Evolutionary conservation across 1,284 basidiomycete genomes (phyloP).

Genomic region (Ceratorhiza oryzae-sativae): DNA sequence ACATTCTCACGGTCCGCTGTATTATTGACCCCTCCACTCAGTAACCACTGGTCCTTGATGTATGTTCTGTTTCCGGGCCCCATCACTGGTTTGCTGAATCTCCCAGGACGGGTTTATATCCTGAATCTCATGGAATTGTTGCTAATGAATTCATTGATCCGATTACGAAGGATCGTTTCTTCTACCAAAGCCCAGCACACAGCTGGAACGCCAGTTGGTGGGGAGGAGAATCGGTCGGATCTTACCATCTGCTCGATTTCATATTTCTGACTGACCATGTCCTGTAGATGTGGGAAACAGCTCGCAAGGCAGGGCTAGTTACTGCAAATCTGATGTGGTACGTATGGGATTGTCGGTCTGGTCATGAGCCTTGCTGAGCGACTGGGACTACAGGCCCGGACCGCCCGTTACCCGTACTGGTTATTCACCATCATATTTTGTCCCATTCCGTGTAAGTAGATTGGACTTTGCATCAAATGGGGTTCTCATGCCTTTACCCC

Average conservation of each 20-base stretch:
- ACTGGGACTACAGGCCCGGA: conserved; percentile 67
- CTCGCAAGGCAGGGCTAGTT: conserved; percentile 71
- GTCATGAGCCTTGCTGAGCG: conserved; percentile 5
- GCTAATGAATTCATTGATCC: conserved; percentile 93
- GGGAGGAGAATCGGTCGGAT: conserved; percentile 83
- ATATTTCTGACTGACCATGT: background rate
- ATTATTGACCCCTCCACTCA: conserved; percentile 51
- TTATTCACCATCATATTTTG: conserved; percentile 71
- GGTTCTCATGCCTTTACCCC: conserved; percentile 35
- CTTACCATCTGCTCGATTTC: background rate
- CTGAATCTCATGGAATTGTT: conserved; percentile 88
- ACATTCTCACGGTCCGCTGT: too few species aligned
- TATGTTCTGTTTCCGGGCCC: conserved; percentile 49
- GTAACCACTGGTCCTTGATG: conserved; percentile 89
- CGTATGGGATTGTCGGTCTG: conserved; percentile 46
- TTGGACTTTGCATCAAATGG: background rate
- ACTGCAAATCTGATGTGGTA: conserved; percentile 92
- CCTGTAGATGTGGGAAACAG: conserved; percentile 88
- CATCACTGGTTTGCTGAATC: background rate
- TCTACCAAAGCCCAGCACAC: conserved; percentile 68
- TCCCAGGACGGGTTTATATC: conserved; percentile 83
- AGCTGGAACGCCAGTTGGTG: conserved; percentile 80
- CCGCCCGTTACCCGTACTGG: conserved; percentile 74
- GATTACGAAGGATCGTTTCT: conserved; percentile 63
- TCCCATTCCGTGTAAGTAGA: conserved; percentile 71